These are phyloP conservation scores for Podospora pseudopauciseta DNA, from an alignment of 495 filamentous ascomycete species.

Conservation along the genomic window DNA sequence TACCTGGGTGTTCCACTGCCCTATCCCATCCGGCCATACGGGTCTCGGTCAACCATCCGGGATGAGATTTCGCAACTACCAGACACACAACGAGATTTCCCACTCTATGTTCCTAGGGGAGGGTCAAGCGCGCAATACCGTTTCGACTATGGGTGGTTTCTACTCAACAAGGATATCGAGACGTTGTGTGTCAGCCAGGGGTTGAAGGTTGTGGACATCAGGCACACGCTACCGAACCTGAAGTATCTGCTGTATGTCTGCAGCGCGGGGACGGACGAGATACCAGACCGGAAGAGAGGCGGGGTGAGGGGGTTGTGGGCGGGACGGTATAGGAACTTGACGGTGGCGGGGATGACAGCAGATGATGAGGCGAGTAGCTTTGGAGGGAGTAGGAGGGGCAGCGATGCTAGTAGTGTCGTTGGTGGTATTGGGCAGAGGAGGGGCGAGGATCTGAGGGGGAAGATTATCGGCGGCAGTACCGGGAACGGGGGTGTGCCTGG, in stretches of 20 bases:
- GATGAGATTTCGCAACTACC: slow-evolving; percentile 73
- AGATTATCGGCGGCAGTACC: slow-evolving; percentile 13
- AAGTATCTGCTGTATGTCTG: slow-evolving; percentile 89
- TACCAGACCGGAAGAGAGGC: slow-evolving; percentile 73
- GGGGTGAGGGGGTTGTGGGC: slow-evolving; percentile 65
- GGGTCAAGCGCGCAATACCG: slow-evolving; percentile 66
- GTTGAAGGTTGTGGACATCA: slow-evolving; percentile 74
- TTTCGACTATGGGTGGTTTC: slow-evolving; percentile 92
- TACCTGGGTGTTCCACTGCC: slow-evolving; percentile 77
- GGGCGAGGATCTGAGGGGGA: slow-evolving; percentile 40
- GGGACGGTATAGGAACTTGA: slow-evolving; percentile 33
- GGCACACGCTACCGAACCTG: slow-evolving; percentile 87
- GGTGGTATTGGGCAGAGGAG: slow-evolving; percentile 28
- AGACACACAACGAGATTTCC: slow-evolving; percentile 64
- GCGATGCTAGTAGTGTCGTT: slow-evolving; percentile 39
- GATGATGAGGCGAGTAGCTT: slow-evolving; percentile 37
- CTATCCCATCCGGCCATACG: slow-evolving; percentile 70
- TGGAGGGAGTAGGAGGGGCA: slow-evolving; percentile 46
- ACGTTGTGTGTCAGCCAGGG: slow-evolving; percentile 71
- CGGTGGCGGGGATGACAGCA: slow-evolving; percentile 13
- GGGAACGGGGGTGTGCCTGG: slow-evolving; percentile 12
- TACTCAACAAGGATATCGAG: slow-evolving; percentile 93
- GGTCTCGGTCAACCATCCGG: slow-evolving; percentile 70
- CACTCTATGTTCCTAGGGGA: slow-evolving; percentile 68
- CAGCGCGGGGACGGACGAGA: slow-evolving; percentile 69